Evolutionary conservation across 1,139 yeast genomes (phyloP), one percentile per base, ranked within the genome.

Genomic region (Nakaseomyces bracarensis): DNA sequence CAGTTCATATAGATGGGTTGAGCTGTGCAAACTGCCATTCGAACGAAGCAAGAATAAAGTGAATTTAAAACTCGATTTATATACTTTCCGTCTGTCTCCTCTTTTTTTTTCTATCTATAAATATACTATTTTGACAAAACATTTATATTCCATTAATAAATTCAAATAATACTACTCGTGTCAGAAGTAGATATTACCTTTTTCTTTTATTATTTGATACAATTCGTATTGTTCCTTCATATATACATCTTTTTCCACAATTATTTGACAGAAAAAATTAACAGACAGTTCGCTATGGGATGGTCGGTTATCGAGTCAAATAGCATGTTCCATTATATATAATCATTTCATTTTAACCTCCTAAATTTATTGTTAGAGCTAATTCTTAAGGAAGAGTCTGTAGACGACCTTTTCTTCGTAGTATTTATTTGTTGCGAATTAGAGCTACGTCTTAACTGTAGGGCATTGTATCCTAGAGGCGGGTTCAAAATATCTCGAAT

Each of bases 81-180:
- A 26, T 26, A 26, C n/a, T 14, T 8, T 18, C 5, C 9, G 11
- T 18, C 3, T 30, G 18, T 11, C 14, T 30, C 7, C 13, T 30
- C 18, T 22, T 30, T 18, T 16, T 30, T n/a, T 18, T 18, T 30
- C 7, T 30, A 13, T 30, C 34, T 30, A 30, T 30, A 30, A 18
- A 9, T 16, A n/a, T 13, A 14, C 18, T 30, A 30, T 30, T 16
- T 15, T 30, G 22, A 30, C 34, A 18, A 10, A n/a, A 11, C 34
- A 4, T 30, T 30, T 30, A 30, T 30, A 30, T 30, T 30, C 34
- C 34, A 30, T 30, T 30, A 16, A 30, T 30, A 30, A 30, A 30
- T 30, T 18, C 21, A 30, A 30, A 7, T 22, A 22, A n/a, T n/a
- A n/a, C n/a, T n/a, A n/a, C n/a, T n/a, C n/a, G n/a, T n/a, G n/a